These are phyloP conservation scores for Adansonia gregorii DNA, from an alignment of 441 rosid genomes.

Conservation along the genomic window DNA sequence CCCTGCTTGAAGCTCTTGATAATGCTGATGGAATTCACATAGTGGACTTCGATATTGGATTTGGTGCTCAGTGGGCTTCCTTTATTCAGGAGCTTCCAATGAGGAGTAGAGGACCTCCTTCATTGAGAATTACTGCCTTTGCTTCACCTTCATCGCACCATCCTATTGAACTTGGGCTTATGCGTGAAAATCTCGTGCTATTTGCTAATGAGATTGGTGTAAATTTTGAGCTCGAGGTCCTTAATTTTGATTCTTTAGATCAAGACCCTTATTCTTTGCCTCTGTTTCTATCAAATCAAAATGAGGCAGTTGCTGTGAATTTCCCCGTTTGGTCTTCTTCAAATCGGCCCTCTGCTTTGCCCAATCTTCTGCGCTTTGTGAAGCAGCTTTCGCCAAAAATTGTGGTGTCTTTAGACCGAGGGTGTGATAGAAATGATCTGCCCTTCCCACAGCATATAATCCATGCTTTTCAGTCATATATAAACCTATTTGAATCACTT, in stretches of 20 bases:
- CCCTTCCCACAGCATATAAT: constrained; percentile 57
- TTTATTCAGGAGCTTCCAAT: constrained; percentile 68
- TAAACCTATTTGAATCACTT: constrained; percentile 57
- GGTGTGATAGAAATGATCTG: constrained; percentile 54
- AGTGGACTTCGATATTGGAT: constrained; percentile 65
- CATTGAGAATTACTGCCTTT: constrained; percentile 63
- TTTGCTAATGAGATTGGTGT: constrained; percentile 60
- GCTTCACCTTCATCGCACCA: constrained; percentile 58
- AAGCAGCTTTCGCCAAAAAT: constrained; percentile 67
- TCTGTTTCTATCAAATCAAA: constrained; percentile 38
- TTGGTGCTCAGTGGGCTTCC: constrained; percentile 79
- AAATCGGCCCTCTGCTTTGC: constrained; percentile 48
- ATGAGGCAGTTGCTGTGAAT: constrained; percentile 59
- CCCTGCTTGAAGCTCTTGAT: constrained; percentile 59
- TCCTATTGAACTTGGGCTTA: constrained; percentile 53
- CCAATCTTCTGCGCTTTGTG: constrained; percentile 48
- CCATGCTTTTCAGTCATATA: constrained; percentile 54
- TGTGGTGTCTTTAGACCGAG: constrained; percentile 60
- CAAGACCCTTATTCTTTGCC: constrained; percentile 45
- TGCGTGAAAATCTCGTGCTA: constrained; percentile 55
- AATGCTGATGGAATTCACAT: constrained; percentile 53
- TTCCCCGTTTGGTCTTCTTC: constrained; percentile 54
- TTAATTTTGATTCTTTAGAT: constrained; percentile 52
- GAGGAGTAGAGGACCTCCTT: constrained; percentile 53
- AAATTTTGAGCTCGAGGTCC: constrained; percentile 57